Evolutionary conservation across 2,329 filamentous ascomycete species (phyloP).

Genomic region (Dryadomyces quercivorus): DNA sequence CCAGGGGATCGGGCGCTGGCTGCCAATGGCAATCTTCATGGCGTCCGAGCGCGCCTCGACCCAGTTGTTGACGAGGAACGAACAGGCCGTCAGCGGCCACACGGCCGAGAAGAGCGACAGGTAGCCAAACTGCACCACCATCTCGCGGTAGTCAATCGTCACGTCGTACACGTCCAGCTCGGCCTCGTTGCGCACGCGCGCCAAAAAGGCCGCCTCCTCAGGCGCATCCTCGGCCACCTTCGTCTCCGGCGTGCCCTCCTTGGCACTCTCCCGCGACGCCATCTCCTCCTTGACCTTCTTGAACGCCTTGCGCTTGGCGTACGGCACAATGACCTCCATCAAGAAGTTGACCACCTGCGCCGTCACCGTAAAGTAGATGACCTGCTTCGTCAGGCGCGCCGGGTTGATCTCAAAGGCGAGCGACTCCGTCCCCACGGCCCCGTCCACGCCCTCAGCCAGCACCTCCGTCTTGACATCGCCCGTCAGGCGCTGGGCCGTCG

Average conservation of each 20-base stretch:
- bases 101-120: constrained; percentile 83
- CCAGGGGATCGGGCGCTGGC: constrained; percentile 80
- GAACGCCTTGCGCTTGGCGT: constrained; percentile 66
- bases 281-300: constrained; percentile 60
- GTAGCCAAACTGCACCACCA: constrained; percentile 81
- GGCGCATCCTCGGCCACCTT: constrained; percentile 45
- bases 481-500: constrained; percentile 62
- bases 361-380: constrained; percentile 93
- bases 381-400: constrained; percentile 71
- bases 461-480: constrained; percentile 46
- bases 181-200: constrained; percentile 71
- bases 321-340: constrained; percentile 76
- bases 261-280: constrained; percentile 37
- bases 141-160: constrained; percentile 80
- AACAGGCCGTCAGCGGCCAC: constrained; percentile 85
- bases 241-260: constrained; percentile 23
- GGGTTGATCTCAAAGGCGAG: constrained; percentile 68
- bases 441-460: constrained; percentile 25
- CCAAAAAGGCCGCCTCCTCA: constrained; percentile 71
- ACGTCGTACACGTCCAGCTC: constrained; percentile 80
- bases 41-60: constrained; percentile 82
- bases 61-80: constrained; percentile 93
- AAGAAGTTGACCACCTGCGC: constrained; percentile 82
- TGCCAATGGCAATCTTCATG: constrained; percentile 83
- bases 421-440: constrained; percentile 17